A percentile compares a stretch with the other conserved stretches of the same genome.
Evolutionary conservation across 176 grass and related monocot species (phyloP).

Genomic region (Hordeum marinum): DNA sequence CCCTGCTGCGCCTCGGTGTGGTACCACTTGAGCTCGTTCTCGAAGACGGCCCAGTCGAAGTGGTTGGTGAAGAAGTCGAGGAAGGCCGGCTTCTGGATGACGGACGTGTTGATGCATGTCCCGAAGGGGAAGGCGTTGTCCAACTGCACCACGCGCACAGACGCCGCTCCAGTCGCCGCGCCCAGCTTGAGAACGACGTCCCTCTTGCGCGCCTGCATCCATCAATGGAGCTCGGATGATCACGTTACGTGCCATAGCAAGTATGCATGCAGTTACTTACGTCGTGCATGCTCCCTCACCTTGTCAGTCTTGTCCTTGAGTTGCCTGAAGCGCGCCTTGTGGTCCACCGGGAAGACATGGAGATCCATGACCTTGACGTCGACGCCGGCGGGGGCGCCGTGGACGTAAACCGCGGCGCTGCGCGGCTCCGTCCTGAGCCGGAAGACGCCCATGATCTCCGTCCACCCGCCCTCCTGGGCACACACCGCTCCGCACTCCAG

Average conservation of each 20-base stretch:
- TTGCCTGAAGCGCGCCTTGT: slow-evolving; percentile 27
- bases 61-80: slow-evolving; percentile 1
- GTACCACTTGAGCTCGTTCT: slow-evolving; percentile 81
- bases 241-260: not conserved
- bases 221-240: not conserved
- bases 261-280: not conserved
- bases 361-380: slow-evolving; percentile 44
- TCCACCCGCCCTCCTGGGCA: not conserved
- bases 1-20: not conserved
- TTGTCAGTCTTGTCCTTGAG: slow-evolving; percentile 40
- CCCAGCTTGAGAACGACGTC: slow-evolving; percentile 34
- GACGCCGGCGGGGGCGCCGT: slow-evolving; percentile 26
- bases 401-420: slow-evolving; percentile 20
- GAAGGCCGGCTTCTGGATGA: not conserved
- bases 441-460: slow-evolving; percentile 40
- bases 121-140: not conserved
- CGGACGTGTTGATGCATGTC: not conserved
- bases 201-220: slow-evolving; percentile 41
- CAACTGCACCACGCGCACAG: slow-evolving; percentile 2
- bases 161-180: not conserved
- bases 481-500: slow-evolving; percentile 22
- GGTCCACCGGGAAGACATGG: slow-evolving; percentile 16
- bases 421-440: slow-evolving; percentile 4
- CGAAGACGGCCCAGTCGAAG: slow-evolving; percentile 74
- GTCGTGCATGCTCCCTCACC: slow-evolving; percentile 23